Base-by-base conservation (phyloP, 495 filamentous ascomycete species). In the Hypomontagnella submonticulosa region DNA sequence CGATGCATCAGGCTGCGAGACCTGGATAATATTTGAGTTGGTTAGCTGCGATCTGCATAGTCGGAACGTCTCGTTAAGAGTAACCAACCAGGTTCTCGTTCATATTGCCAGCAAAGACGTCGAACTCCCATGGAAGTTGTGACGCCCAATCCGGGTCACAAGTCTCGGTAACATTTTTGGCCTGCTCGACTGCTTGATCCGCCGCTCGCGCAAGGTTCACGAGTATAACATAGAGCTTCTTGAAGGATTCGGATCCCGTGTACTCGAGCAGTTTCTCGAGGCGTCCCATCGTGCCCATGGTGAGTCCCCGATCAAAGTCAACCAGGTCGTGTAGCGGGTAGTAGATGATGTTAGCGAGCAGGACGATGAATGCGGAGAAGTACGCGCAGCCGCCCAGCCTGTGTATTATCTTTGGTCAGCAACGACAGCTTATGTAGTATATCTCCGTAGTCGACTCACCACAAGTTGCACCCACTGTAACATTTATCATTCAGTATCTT, bases 351-450 rank as follows among this genome's bases (percentile, higher is more conserved):
- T 74, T 73, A 6, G 69, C 63, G n/a, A 71, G 42, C 6, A 76
- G 19, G 44, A 76, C 61, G n/a, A 73, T 46, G 32, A 71, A 57
- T 3, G 67, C 63, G 1, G 74, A 74, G 34, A 76, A 68, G 27
- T 70, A 70, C 18, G 70, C 70, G 38, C 70, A 74, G 16, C 65
- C 51, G 19, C 66, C 74, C 12, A 67, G 23, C 73, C 73, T 76
- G 37, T 5, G 7, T 16, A 9, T 1, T 9, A 34, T 9, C 16
- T 20, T 16, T 48, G 1, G 38, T 63, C 11, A 63, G 59, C 34
- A 63, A 49, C 10, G 3, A 38, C 1, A n/a, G 3, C n/a, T 13
- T 9, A 13, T n/a, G 15, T 1, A 27, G 6, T 6, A 30, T 19
- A 23, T 20, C 34, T 4, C 20, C 10, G 38, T 36, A 11, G 9